These are phyloP conservation scores for Epichloe amarillans DNA, from an alignment of 2,329 filamentous ascomycete genomes.

Conservation along the genomic window DNA sequence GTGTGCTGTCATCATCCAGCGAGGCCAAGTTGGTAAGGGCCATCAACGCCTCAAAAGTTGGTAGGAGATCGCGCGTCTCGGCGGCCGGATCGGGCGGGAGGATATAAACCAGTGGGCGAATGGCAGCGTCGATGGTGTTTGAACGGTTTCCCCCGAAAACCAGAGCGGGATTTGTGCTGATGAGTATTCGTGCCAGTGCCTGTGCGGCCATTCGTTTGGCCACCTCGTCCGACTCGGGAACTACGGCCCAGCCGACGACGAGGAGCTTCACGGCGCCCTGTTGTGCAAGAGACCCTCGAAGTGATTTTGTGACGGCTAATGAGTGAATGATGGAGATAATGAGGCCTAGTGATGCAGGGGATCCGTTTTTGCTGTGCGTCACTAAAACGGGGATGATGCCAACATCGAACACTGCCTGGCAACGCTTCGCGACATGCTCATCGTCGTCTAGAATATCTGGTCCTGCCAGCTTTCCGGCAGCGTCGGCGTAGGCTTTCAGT, in stretches of 20 bases:
- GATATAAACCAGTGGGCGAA: constrained; percentile 67
- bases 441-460: constrained; percentile 63
- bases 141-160: constrained; percentile 75
- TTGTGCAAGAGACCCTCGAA: constrained; percentile 72
- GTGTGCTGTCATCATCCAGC: constrained; percentile 51
- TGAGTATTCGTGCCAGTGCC: constrained; percentile 71
- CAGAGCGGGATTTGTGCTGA: constrained; percentile 71
- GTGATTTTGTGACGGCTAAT: constrained; percentile 57
- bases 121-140: constrained; percentile 62
- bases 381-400: constrained; percentile 67
- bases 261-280: constrained; percentile 87
- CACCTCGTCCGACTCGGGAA: constrained; percentile 36
- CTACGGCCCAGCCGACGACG: constrained; percentile 53
- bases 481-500: constrained; percentile 87
- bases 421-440: constrained; percentile 60
- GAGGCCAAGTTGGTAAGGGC: constrained; percentile 91
- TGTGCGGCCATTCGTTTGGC: constrained; percentile 55
- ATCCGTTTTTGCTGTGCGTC: constrained; percentile 59
- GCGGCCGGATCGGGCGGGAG: constrained; percentile 50
- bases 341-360: constrained; percentile 55
- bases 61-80: constrained; percentile 64
- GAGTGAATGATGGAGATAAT: constrained; percentile 66
- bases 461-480: constrained; percentile 50
- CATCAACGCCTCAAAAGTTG: constrained; percentile 80
- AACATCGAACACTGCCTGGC: constrained; percentile 64